Conservation (phyloP, 108 stramenopile genomes). For the Bacterosira constricta region DNA sequence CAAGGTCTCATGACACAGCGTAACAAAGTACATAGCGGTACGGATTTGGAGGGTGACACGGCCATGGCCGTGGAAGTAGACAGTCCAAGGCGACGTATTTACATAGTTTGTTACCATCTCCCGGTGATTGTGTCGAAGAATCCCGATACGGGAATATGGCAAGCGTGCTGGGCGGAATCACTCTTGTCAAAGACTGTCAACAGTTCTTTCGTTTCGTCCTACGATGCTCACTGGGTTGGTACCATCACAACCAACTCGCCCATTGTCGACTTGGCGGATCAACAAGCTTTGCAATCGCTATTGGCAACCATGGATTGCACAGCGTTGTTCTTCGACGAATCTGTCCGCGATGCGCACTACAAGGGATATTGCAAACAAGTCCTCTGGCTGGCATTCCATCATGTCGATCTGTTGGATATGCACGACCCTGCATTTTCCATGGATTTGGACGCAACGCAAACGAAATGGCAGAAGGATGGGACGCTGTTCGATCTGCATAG, state of each 20-base stretch:
- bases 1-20: constrained; percentile 17
- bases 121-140: constrained; percentile 58
- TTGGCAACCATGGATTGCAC: constrained; percentile 69
- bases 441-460: constrained; percentile 53
- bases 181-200: constrained; percentile 66
- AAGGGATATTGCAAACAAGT: constrained; percentile 75
- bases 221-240: constrained; percentile 71
- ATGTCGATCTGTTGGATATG: constrained; percentile 59
- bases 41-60: neutral
- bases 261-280: constrained; percentile 53
- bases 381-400: constrained; percentile 78
- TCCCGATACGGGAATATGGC: constrained; percentile 44
- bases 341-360: constrained; percentile 56
- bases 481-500: constrained; percentile 16
- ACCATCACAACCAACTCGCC: constrained; percentile 44
- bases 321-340: constrained; percentile 63
- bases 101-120: constrained; percentile 75
- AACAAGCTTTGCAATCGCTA: constrained; percentile 40
- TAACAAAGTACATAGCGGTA: constrained; percentile 5
- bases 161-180: constrained; percentile 67
- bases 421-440: constrained; percentile 41
- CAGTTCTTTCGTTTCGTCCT: constrained; percentile 37
- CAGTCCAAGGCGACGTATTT: constrained; percentile 20
- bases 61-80: neutral
- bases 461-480: constrained; percentile 1